Percentiles rank a stretch among this genome's conserved stretches.
phyloP scores from a whole-genome alignment of 169 alveolate species.

The Plasmodium malariae region DNA sequence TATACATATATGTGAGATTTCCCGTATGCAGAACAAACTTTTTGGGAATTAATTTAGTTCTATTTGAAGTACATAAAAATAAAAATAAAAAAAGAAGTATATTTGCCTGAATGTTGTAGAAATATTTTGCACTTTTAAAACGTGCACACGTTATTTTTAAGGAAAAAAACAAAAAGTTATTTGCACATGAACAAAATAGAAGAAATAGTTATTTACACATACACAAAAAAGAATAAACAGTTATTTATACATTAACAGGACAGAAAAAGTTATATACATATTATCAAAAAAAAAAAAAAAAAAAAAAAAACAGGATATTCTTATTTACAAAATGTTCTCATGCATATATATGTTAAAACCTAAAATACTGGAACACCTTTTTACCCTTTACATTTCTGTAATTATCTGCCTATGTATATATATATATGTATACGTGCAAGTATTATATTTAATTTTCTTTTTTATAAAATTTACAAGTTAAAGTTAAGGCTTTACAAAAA shows the following conservation, averaged over 20 bases:
- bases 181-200: too few species aligned
- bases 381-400: not conserved
- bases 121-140: constrained; percentile 40
- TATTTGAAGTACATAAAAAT: constrained; percentile 21
- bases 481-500: not conserved
- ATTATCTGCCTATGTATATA: not conserved
- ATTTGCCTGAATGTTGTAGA: constrained; percentile 66
- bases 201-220: not conserved
- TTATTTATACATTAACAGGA: not conserved
- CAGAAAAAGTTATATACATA: too few species aligned
- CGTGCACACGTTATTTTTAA: constrained; percentile 47
- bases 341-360: not conserved
- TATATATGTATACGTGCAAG: not conserved
- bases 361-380: constrained; percentile 10
- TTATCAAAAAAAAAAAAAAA: not conserved
- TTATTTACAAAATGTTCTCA: not conserved
- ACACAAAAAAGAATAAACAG: too few species aligned
- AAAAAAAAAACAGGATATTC: not conserved
- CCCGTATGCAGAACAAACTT: not conserved
- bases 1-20: not conserved
- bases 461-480: constrained; percentile 17
- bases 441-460: not conserved
- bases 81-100: constrained; percentile 18
- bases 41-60: constrained; percentile 10
- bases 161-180: too few species aligned